Evolutionary conservation across 2,329 filamentous ascomycete species (phyloP).

Genomic region (Diaporthe velutina): DNA sequence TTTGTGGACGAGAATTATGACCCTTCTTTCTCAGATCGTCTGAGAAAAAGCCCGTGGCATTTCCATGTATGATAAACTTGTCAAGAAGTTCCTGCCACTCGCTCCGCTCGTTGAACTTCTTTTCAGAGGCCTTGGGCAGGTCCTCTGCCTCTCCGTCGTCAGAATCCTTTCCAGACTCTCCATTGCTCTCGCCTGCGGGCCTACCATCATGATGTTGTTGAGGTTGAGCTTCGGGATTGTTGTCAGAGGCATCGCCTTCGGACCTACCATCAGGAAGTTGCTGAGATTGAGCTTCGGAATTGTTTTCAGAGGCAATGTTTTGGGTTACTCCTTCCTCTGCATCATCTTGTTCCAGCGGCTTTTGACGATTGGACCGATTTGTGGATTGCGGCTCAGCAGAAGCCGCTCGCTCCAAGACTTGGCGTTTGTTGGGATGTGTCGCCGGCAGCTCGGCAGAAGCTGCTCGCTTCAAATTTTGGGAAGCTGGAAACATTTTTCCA

Average conservation of each 20-base stretch:
- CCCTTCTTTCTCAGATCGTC: neutral
- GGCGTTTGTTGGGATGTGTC: no score
- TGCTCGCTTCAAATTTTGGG: neutral
- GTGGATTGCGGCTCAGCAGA: neutral
- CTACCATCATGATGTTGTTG: neutral
- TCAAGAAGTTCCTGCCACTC: neutral
- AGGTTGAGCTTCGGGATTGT: neutral
- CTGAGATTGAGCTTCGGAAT: no score
- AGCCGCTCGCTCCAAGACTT: neutral
- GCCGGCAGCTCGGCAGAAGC: neutral
- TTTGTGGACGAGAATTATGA: neutral
- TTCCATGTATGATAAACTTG: constrained; percentile 1
- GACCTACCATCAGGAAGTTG: no score
- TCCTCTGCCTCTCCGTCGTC: no score
- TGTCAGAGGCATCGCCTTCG: no score
- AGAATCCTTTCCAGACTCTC: neutral
- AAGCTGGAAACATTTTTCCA: neutral
- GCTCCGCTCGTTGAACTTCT: neutral
- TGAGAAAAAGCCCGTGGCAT: neutral
- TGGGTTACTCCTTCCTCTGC: no score
- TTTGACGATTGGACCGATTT: neutral
- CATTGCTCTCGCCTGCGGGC: neutral
- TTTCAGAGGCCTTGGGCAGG: neutral
- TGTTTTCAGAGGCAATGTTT: no score
- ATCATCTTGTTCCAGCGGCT: neutral